Base-by-base conservation (phyloP, 495 filamentous ascomycete genomes). In the Lepraria neglecta region DNA sequence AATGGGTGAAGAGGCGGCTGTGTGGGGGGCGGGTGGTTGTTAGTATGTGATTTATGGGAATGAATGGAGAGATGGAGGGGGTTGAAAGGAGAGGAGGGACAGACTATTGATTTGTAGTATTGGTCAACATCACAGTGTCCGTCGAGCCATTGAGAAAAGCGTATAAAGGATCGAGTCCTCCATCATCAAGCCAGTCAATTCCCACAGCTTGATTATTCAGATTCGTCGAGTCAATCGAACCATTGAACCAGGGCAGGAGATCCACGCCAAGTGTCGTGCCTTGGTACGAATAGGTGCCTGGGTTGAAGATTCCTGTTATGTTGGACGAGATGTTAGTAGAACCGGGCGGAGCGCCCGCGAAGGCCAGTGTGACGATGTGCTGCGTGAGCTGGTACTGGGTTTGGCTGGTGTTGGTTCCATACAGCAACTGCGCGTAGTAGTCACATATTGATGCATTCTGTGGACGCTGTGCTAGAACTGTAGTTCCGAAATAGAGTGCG, bases 181-280 rank as follows among this genome's bases (percentile, higher is more conserved):
- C 81, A 21, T 70, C 80, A 59, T 84, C 80, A 30, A 84, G 72
- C 71, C 81, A 84, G 71, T 82, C 82, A 60, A 78, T 67, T 10
- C 76, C 70, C 4, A 69, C 63, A 33, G 77, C 79, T 0, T 58
- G 45, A 19, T 38, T 55, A 17, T 67, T 73, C 42, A 72, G 70
- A 66, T 83, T 83, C 53, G 73, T 77, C 2, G 78, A 80, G 17
- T 68, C 69, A 7, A 82, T 69, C 1, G 59, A 69, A 30, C 81
- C 81, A 60, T 72, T 72, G 73, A 83, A 83, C 69, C 81, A 84
- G 4, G 74, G 78, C 3, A 74, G 52, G 44, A 84, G 74, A 63
- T 80, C 76, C 65, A 83, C 80, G 31, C 27, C 7, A 10, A 52
- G 0, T 15, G 65, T 63, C n/a, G 70, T 75, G 45, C 74, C 76